Conservation (phyloP, 2,329 filamentous ascomycete species). For the Paraphaeosphaeria sporulosa region DNA sequence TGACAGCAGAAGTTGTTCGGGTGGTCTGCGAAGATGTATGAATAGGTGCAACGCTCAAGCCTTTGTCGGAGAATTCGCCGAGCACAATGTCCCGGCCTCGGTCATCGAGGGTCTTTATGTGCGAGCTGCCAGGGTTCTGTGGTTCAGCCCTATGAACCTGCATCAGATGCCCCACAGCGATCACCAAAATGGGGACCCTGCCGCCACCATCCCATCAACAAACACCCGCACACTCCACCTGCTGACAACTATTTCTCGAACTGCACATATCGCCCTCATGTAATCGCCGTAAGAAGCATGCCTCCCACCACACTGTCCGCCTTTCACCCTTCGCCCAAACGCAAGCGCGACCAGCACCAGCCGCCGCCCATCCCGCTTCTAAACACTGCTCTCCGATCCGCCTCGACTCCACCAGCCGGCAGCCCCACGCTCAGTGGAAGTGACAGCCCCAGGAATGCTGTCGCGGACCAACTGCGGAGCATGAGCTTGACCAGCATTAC, state of each 20-base stretch:
- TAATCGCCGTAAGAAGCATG: conserved; percentile 39
- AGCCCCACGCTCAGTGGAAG: conserved; percentile 33
- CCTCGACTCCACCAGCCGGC: conserved; percentile 32
- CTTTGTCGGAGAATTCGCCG: not conserved
- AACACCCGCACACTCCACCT: conserved; percentile 7
- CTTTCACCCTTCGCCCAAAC: conserved; percentile 46
- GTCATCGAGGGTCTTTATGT: conserved; percentile 8
- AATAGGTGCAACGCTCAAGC: not conserved
- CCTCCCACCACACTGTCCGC: conserved; percentile 42
- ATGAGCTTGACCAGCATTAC: conserved; percentile 38
- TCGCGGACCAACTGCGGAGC: conserved; percentile 46
- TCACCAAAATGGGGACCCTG: conserved; percentile 18
- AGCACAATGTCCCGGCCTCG: not conserved
- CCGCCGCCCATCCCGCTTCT: conserved; percentile 38
- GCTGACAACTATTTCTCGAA: not conserved
- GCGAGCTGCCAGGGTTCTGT: conserved; percentile 14
- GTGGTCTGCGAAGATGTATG: not conserved
- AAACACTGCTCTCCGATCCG: conserved; percentile 41
- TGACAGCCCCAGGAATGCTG: conserved; percentile 45
- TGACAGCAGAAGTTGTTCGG: not conserved
- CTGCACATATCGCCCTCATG: conserved; percentile 31
- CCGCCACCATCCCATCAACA: conserved; percentile 18
- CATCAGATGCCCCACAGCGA: conserved; percentile 26
- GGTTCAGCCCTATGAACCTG: conserved; percentile 25
- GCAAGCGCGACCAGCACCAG: conserved; percentile 47